Percentiles rank a stretch among this genome's conserved stretches.
phyloP scores from a whole-genome alignment of 805 yeast genomes.

The Wickerhamiella occidentalis region DNA sequence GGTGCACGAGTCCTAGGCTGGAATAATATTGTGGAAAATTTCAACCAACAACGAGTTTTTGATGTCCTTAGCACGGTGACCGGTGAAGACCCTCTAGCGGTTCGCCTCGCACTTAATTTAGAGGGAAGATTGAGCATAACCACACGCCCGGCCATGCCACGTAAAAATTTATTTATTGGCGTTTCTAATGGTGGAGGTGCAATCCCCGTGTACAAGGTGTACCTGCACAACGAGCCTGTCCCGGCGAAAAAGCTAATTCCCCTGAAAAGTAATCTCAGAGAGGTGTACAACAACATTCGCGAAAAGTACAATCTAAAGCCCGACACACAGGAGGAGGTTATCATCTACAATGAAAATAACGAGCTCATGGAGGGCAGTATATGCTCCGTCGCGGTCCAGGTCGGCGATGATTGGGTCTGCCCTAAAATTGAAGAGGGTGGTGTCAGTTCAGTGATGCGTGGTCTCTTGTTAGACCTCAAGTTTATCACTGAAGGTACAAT shows the following conservation, averaged over 20 bases:
- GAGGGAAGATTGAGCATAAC: constrained; percentile 31
- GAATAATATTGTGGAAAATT: constrained; percentile 25
- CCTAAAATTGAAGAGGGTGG: constrained; percentile 71
- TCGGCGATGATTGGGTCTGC: constrained; percentile 56
- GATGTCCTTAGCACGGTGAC: constrained; percentile 25
- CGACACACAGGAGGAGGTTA: constrained; percentile 42
- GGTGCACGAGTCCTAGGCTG: constrained; percentile 45
- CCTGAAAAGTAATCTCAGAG: constrained; percentile 71
- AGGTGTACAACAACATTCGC: constrained; percentile 52
- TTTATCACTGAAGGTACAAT: constrained; percentile 44
- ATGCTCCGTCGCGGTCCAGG: constrained; percentile 59
- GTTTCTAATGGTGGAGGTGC: constrained; percentile 18
- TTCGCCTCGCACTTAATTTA: constrained; percentile 36
- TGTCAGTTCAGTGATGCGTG: constrained; percentile 71
- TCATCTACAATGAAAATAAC: constrained; percentile 48
- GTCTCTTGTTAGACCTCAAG: constrained; percentile 44
- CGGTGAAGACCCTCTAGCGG: constrained; percentile 14
- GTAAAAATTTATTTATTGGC: constrained; percentile 24
- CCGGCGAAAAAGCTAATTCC: constrained; percentile 39
- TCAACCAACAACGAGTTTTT: constrained; percentile 36
- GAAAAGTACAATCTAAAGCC: constrained; percentile 26
- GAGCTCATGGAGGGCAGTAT: constrained; percentile 72
- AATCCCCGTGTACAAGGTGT: constrained; percentile 43
- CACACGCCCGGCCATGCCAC: constrained; percentile 27
- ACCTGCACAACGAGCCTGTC: constrained; percentile 27